Evolutionary conservation across 2,329 filamentous ascomycete species (phyloP).

Genomic region (Aspergillus novofumigatus): DNA sequence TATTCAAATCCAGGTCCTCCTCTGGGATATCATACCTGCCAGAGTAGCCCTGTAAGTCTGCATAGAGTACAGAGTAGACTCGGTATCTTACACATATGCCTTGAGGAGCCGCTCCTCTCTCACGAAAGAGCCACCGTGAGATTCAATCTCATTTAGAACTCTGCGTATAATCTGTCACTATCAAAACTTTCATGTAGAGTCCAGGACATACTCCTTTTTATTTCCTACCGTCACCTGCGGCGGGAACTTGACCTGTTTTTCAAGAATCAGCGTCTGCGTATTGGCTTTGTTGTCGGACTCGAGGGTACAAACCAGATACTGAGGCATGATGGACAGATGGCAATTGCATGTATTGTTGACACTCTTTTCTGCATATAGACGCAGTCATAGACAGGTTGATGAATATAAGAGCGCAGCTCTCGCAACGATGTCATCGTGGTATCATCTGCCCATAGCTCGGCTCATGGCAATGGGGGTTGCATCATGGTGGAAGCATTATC

Average conservation of each 20-base stretch:
- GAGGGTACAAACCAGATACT: neutral
- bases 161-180: neutral
- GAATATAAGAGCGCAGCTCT: neutral
- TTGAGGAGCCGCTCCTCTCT: neutral
- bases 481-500: neutral
- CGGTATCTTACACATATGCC: neutral
- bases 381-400: slow-evolving; percentile 39
- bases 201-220: neutral
- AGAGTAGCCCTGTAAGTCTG: neutral
- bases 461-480: neutral
- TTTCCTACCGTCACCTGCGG: neutral
- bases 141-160: neutral
- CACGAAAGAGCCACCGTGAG: neutral
- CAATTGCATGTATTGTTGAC: neutral
- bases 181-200: neutral
- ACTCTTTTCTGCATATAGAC: slow-evolving; percentile 44
- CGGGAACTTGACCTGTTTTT: neutral
- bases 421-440: neutral
- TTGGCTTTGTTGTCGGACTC: neutral
- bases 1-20: neutral
- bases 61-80: neutral
- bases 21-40: neutral
- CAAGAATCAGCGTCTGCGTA: neutral
- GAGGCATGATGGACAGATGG: neutral
- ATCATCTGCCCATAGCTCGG: neutral